Evolutionary conservation across 2,329 filamentous ascomycete genomes (phyloP).

Genomic region (Phialemoniopsis sp.): DNA sequence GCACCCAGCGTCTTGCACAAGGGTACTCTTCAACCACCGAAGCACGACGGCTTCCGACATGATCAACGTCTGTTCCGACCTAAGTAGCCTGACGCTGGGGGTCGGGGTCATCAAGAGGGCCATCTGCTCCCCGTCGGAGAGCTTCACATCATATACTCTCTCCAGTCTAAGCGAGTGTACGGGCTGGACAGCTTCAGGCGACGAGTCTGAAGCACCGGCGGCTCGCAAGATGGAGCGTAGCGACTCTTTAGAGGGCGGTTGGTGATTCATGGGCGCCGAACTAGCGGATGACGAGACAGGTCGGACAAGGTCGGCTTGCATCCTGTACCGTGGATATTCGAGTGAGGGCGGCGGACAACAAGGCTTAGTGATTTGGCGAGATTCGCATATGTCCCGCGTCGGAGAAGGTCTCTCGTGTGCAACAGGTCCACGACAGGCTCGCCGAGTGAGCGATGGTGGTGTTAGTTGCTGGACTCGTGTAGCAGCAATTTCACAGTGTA

Average conservation of each 20-base stretch:
- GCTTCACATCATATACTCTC: slow-evolving; percentile 35
- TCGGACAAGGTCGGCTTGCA: no score
- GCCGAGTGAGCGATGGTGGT: no score
- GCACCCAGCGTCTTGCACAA: slow-evolving; percentile 5
- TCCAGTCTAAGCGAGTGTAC: slow-evolving; percentile 32
- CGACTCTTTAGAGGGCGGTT: slow-evolving; percentile 15
- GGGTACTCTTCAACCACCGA: slow-evolving; percentile 33
- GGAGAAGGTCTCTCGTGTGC: no score
- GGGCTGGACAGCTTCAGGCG: slow-evolving; percentile 24
- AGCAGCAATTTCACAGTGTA: no score
- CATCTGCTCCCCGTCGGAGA: slow-evolving; percentile 34
- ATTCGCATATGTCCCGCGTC: no score
- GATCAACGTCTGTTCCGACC: slow-evolving; percentile 39
- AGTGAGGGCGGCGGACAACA: no score
- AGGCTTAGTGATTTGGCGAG: no score
- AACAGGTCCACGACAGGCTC: no score
- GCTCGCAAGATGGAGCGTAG: slow-evolving; percentile 28
- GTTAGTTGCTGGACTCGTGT: no score
- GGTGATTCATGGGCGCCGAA: not conserved
- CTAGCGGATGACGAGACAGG: no score
- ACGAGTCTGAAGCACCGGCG: slow-evolving; percentile 19
- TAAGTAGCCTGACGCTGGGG: slow-evolving; percentile 36
- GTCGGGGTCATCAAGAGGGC: slow-evolving; percentile 38
- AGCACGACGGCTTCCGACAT: slow-evolving; percentile 39
- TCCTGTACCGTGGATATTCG: no score